phyloP scores from a whole-genome alignment of 768 basidiomycete genomes.

The Porphyrellus cyaneotinctus region DNA sequence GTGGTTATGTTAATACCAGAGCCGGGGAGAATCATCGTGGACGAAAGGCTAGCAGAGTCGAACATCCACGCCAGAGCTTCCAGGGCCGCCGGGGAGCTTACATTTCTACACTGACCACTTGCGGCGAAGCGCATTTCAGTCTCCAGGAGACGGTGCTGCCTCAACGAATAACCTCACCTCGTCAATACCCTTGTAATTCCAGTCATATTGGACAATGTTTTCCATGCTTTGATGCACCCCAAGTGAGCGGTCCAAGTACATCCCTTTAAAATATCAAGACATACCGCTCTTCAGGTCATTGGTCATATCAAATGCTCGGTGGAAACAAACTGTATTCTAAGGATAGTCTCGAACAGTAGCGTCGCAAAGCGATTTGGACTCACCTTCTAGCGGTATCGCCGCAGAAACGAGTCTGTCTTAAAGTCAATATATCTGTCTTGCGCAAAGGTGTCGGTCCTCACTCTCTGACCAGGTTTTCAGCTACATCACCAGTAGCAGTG shows the following conservation, averaged over 20 bases:
- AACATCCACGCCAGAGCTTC: conserved; percentile 40
- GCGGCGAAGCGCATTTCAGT: background rate
- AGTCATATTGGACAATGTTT: conserved; percentile 49
- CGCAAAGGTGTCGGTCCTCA: conserved; percentile 1
- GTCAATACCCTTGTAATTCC: conserved; percentile 77
- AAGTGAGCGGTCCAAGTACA: background rate
- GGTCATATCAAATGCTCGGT: conserved; percentile 77
- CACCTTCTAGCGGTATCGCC: conserved; percentile 62
- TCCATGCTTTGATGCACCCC: conserved; percentile 21
- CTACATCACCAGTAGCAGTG: conserved; percentile 51
- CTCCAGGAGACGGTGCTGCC: background rate
- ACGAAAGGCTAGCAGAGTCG: conserved; percentile 14
- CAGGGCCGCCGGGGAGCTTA: conserved; percentile 36
- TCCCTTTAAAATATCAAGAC: background rate
- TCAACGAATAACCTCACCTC: conserved; percentile 45
- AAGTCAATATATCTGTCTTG: conserved; percentile 2
- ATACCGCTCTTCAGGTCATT: conserved; percentile 50
- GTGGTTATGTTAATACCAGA: conserved; percentile 67
- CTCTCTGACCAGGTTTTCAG: conserved; percentile 55
- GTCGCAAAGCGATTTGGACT: background rate
- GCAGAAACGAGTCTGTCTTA: conserved; percentile 49
- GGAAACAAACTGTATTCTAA: conserved; percentile 61
- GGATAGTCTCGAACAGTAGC: background rate
- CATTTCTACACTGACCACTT: conserved; percentile 53
- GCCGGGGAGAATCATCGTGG: conserved; percentile 57